Evolutionary conservation across 768 basidiomycete species (phyloP), one percentile per base, ranked within the genome.

Genomic region (Podaxis sp.): DNA sequence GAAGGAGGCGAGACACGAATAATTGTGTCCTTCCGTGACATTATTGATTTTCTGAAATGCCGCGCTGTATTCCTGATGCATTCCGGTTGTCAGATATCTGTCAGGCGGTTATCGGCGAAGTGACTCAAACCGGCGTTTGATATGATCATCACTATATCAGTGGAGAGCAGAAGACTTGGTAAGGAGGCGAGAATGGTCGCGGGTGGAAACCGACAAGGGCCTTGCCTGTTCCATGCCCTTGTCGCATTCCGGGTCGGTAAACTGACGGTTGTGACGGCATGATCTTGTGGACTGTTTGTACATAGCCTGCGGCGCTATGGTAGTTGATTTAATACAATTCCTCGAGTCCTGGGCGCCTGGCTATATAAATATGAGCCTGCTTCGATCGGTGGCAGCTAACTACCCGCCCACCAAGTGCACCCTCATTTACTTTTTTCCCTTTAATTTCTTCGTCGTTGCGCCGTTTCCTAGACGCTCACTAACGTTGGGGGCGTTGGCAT

Each of bases 341-440:
- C 18, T 54, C 52, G 52, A 37, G 32, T 37, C 36, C 35, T 37
- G 35, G 18, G 52, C 32, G 32, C 35, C 10, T 54, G 52, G 52
- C 9, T 54, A n/a, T 57, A 57, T 57, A 57, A 57, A 57, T 57
- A 57, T 28, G 25, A 47, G 28, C 18, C 35, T 13, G 1, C 55
- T 35, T 50, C 36, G 7, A 14, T 23, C 44, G 28, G 28, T 35
- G 28, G 46, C 44, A 48, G n/a, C 57, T 50, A 37, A 47, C 16
- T 50, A 48, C 28, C 59, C 59, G 16, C 28, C 51, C 59, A 44
- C 42, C 18, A 44, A 10, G n/a, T 55, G 21, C 55, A 44, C 25
- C 35, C 40, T 54, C 36, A 11, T 38, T 54, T 32, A 32, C 9
- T 9, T 32, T 54, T 18, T 23, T 27, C 47, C 47, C 47, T n/a